These are phyloP conservation scores for Xylaria sp. DNA, from an alignment of 2,329 filamentous ascomycete genomes.

Conservation along the genomic window DNA sequence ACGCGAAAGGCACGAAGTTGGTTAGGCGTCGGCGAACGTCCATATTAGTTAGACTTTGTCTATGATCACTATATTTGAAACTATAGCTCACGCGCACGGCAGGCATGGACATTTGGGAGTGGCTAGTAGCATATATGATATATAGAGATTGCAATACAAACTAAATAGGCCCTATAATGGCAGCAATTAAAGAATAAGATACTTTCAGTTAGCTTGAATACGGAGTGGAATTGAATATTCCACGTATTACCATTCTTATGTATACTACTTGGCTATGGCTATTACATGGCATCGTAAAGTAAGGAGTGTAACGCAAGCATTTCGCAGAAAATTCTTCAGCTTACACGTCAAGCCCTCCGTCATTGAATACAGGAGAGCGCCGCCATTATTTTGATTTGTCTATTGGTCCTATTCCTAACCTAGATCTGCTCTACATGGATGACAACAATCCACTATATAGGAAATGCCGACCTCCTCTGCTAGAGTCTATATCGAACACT, in stretches of 20 bases:
- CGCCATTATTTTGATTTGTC: not conserved
- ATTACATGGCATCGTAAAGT: not conserved
- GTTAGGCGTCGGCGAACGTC: not conserved
- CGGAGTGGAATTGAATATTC: not conserved
- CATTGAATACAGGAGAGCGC: not conserved
- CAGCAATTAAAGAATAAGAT: not conserved
- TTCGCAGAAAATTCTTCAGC: not conserved
- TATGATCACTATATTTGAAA: constrained; percentile 11
- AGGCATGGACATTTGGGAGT: not conserved
- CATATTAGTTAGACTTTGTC: not conserved
- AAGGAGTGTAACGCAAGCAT: not conserved
- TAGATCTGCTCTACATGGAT: not conserved
- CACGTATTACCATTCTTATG: not conserved
- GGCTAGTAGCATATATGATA: not conserved
- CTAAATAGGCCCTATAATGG: not conserved
- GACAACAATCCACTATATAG: not conserved
- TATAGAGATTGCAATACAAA: not conserved
- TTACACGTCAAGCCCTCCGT: not conserved
- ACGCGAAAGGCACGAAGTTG: not conserved
- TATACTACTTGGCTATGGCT: not conserved
- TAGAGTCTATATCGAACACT: not conserved
- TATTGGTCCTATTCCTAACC: not conserved
- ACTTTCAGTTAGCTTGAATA: not conserved
- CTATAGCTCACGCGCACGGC: not conserved
- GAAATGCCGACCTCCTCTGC: not conserved